Percentiles rank a stretch among this genome's conserved stretches.
These are phyloP conservation scores for Starmerella kuoi DNA, from an alignment of 805 yeast genomes.

Conservation along the genomic window DNA sequence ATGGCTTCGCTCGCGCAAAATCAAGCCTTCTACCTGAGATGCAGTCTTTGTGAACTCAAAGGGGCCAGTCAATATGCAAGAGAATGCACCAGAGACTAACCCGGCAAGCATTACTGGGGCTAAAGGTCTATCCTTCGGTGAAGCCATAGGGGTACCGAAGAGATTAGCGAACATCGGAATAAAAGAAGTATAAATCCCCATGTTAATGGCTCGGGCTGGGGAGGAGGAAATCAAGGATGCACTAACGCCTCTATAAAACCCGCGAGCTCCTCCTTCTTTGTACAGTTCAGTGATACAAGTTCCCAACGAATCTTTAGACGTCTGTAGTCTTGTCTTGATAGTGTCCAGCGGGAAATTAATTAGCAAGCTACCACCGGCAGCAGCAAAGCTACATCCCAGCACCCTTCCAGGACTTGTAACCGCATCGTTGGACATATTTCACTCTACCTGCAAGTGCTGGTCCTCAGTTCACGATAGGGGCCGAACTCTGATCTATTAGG, in stretches of 20 bases:
- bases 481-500: too few relatives aligned
- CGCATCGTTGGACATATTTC: background rate
- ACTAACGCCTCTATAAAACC: conserved; percentile 63
- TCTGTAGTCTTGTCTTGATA: conserved; percentile 77
- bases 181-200: conserved; percentile 21
- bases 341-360: conserved; percentile 81
- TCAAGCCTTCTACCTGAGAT: conserved; percentile 49
- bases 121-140: conserved; percentile 16
- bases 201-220: conserved; percentile 23
- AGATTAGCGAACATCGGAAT: conserved; percentile 16
- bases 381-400: conserved; percentile 19
- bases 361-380: conserved; percentile 23
- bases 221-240: conserved; percentile 60
- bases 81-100: conserved; percentile 46
- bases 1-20: conserved; percentile 28
- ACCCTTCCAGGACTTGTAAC: conserved; percentile 11
- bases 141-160: conserved; percentile 11
- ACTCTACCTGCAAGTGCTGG: background rate
- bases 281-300: conserved; percentile 49
- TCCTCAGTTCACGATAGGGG: too few relatives aligned
- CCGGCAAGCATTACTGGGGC: conserved; percentile 39
- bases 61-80: conserved; percentile 53
- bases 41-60: conserved; percentile 75
- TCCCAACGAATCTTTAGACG: conserved; percentile 44
- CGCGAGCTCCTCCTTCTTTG: conserved; percentile 48